Base-by-base conservation (phyloP, 2,329 filamentous ascomycete genomes). In the Colletotrichum sp. region DNA sequence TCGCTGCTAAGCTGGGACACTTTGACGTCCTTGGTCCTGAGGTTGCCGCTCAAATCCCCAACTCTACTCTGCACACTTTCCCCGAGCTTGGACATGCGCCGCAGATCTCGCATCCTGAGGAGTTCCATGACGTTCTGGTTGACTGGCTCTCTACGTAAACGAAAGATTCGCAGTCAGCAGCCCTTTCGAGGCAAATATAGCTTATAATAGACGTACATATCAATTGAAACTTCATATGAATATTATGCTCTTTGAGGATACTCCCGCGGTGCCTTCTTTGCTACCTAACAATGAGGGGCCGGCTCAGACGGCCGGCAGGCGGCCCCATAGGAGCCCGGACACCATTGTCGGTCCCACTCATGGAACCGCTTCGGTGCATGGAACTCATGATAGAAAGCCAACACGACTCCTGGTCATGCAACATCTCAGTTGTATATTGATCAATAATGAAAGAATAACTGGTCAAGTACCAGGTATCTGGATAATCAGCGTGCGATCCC, bases 1-100 rank as follows among this genome's bases (percentile, higher is more conserved):
- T 89, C 16, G 84, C 86, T 58, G 84, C 81, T 7, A 82, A 81
- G 77, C 78, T 91, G 16, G 89, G 89, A 0, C 85, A 87, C 77
- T 91, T 90, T 75, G 82, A 87, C 64, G 79, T 88, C 5, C 80
- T 91, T 13, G 89, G 89, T 0, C 85, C 85, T n/a, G 78, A 85
- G 73, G 85, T 87, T 0, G 85, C 84, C 9, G 82, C 79, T 0
- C 82, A 83, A 75, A 88, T 90, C 55, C 86, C 86, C 1, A 83
- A 86, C 48, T 83, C 83, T 38, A 84, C 85, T 10, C 80, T 90
- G 67, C 79, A 90, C 48, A 85, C 86, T 62, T 90, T 90, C 76
- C 81, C 84, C 1, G 83, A 86, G 30, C 77, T 89, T 48, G 89
- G 89, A 2, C 89, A 91, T 74, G 85, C 88, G 43, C 89, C 89